Evolutionary conservation across 2,329 filamentous ascomycete species (phyloP).

Genomic region (Aspergillus awamori): DNA sequence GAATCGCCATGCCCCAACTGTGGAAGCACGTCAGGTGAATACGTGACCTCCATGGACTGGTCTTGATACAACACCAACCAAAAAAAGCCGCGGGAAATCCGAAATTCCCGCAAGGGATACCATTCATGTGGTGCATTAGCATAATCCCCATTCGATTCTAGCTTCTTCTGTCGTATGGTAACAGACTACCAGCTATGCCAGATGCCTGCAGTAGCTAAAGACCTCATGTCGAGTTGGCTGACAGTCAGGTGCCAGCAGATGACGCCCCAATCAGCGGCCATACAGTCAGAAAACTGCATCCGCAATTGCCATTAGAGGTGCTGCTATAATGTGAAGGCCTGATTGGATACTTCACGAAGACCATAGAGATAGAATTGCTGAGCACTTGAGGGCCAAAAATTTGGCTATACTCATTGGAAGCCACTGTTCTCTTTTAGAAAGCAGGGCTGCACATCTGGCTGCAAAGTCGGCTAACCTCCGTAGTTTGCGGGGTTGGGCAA

Average conservation of each 20-base stretch:
- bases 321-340: not conserved
- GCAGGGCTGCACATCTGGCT: not conserved
- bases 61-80: not conserved
- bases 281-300: not conserved
- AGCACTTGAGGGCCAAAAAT: not conserved
- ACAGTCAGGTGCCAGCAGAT: conserved; percentile 6
- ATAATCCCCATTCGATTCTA: not conserved
- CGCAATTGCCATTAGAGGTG: not conserved
- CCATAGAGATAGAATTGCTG: not conserved
- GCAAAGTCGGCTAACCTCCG: conserved; percentile 5
- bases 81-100: not conserved
- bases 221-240: not conserved
- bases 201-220: not conserved
- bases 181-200: conserved; percentile 3
- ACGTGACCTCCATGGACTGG: conserved; percentile 9
- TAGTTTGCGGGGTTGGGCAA: conserved; percentile 29
- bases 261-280: conserved; percentile 1
- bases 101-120: not conserved
- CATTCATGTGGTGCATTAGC: not conserved
- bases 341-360: not conserved
- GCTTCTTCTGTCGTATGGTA: not conserved
- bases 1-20: not conserved
- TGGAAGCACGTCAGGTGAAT: conserved; percentile 3
- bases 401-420: no score
- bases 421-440: not conserved